Base-by-base conservation (phyloP, 2,329 filamentous ascomycete genomes). In the Aspergillus pseudoviridinutans region DNA sequence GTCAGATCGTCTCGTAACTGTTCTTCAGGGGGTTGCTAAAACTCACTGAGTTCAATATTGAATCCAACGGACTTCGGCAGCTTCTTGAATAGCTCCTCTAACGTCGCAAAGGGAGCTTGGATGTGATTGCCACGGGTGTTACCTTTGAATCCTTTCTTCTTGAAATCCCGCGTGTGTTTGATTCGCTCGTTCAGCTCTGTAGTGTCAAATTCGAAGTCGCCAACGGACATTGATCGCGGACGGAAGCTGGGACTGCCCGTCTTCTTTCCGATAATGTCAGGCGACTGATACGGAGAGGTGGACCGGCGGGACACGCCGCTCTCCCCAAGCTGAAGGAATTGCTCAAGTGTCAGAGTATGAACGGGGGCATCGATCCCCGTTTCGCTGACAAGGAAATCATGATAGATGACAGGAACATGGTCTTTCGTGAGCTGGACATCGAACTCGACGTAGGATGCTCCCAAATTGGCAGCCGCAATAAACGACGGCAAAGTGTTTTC, bases 361-460 rank as follows among this genome's bases (percentile, higher is more conserved):
- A 99, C 93, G 0, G 94, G 94, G 0, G 94, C 94, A 70, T 99
- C 94, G 54, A 97, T 94, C 9, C 95, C 94, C 0, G 94, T 97
- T 76, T 99, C 94, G 70, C 92, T 96, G 72, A 99, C 94, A 14
- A 97, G 81, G 69, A 99, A 99, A 74, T 99, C 94, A 71, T 99
- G 94, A 71, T 99, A 99, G 68, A 99, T 96, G 63, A 99, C 93
- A 0, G 94, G 94, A 1, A 99, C 92, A 67, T 95, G 92, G 71
- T 99, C 94, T 70, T 99, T 99, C n/a, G 94, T 99, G 42, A 99
- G 80, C 72, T 99, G 94, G 0, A 99, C 94, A 71, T 99, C 94
- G 68, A 85, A 85, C 66, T 88, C 86, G 38, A 88, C 85, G 65
- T 88, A 88, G 9, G 83, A 84, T 12, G 85, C 94, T 8, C 94